Evolutionary conservation across 2,329 filamentous ascomycete species (phyloP).

Genomic region (Grosmannia serpens): DNA sequence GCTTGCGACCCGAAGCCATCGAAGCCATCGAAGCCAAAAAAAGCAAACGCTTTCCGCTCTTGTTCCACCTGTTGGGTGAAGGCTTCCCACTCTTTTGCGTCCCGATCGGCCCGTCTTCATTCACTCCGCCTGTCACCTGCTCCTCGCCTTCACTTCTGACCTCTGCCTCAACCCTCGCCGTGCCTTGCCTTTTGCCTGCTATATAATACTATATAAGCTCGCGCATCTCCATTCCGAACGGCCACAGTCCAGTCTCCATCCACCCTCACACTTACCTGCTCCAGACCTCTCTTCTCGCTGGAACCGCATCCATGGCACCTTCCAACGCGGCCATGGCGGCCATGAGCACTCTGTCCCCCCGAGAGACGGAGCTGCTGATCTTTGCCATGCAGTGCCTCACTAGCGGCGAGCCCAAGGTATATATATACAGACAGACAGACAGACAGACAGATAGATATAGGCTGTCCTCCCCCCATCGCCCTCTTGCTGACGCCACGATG

Average conservation of each 20-base stretch:
- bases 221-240: too few relatives aligned
- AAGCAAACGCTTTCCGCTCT: background rate
- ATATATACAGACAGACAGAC: too few relatives aligned
- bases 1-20: too few relatives aligned
- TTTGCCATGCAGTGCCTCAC: slow-evolving; percentile 3
- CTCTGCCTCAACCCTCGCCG: too few relatives aligned
- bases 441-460: too few relatives aligned
- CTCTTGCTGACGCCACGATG: background rate
- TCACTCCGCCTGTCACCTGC: background rate
- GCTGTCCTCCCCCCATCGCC: background rate
- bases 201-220: too few relatives aligned
- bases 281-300: background rate
- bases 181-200: too few relatives aligned
- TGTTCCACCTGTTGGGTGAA: too few relatives aligned
- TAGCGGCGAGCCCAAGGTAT: slow-evolving; percentile 5
- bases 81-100: too few relatives aligned
- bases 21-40: too few relatives aligned
- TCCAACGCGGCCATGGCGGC: background rate
- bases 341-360: background rate
- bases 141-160: background rate
- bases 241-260: background rate
- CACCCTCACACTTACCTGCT: background rate
- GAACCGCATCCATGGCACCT: background rate
- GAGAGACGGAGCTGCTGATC: slow-evolving; percentile 3
- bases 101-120: background rate